Base-by-base conservation (phyloP, 371 early-diverging fungal species). In the Apophysomyces elegans region DNA sequence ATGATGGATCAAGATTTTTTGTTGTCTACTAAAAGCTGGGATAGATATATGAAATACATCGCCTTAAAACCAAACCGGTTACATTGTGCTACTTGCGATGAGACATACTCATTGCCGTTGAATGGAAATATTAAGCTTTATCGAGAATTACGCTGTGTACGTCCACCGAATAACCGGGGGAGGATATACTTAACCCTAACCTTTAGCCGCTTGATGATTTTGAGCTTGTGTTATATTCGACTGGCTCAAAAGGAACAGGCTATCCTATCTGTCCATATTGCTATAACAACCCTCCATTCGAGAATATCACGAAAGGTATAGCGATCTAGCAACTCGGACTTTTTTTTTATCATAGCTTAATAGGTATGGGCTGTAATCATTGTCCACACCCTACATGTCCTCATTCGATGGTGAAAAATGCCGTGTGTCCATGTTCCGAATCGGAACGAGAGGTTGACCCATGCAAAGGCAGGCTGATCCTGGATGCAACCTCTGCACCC, bases 401-500 rank as follows among this genome's bases (percentile, higher is more conserved):
- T 14, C 84, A 83, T 58, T 85, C 85, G 0, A 74, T 81, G 77
- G 77, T 75, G 1, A 72, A 69, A 4, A 84, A 79, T 47, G 79
- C 81, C 0, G 64, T 85, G 5, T 77, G 76, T 39, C 75, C 81
- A 12, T 85, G 85, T 63, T 80, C 84, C 37, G 77, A 83, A 58
- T 64, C 68, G 12, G 78, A 79, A 39, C 64, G 66, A 8, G 72
- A 71, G 9, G 64, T 58, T 8, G 74, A 69, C 21, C 72, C 74
- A 2, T 85, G 85, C 57, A 66, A 70, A 16, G 85, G 85, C 0
- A 69, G 75, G 6, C 61, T 85, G 37, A 68, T 84, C 39, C 45
- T 85, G n/a, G 84, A 85, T 66, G 83, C 79, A 5, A 85, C 85
- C 1, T 82, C 79, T 2, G 84, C 84, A 13, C 84, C 85, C 16